Base-by-base conservation (phyloP, 1,139 yeast genomes). In the Yamadazyma membranifaciens region DNA sequence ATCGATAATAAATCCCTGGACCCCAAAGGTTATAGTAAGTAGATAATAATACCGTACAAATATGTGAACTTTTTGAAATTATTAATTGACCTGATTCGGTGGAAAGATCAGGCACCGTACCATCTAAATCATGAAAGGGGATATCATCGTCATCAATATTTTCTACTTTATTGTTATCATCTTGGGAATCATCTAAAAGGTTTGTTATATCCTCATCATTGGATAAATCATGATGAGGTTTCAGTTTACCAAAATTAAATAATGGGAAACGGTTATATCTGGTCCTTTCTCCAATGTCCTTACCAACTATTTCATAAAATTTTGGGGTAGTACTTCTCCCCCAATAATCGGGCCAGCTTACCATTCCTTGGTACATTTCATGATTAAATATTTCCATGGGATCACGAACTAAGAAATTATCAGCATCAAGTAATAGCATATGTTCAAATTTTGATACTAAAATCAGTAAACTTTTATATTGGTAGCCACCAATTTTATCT, bases 341-440 rank as follows among this genome's bases (percentile, higher is more conserved):
- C 95, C 95, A 86, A 56, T 78, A 86, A 60, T 86, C 94, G 3
- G 92, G 91, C 91, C 94, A 86, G 25, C 82, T 63, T 5, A 86
- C 73, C 61, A 83, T 69, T 1, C 91, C 89, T 34, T 69, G 57
- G 59, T 72, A 86, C 4, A 86, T 76, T 29, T 73, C 75, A 39
- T 75, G 65, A 6, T 67, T 65, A 51, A 85, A 80, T 1, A 83
- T 42, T 4, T 46, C 43, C 31, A 64, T 70, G 0, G 75, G 75
- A 27, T 65, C 60, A 16, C 57, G 48, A 11, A 69, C 51, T 2
- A 65, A 48, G 3, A 68, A 50, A 43, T 69, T 70, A 45, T 70
- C 76, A n/a, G 74, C 65, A 47, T 70, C 76, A 32, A 70, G 50
- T 32, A 70, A 52, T 27, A 70, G 50, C 3, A 69, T 63, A 41